Percentiles rank a stretch among this genome's conserved stretches.
phyloP scores from a whole-genome alignment of 257 asterid genomes.

The Knoxia roxburghii region DNA sequence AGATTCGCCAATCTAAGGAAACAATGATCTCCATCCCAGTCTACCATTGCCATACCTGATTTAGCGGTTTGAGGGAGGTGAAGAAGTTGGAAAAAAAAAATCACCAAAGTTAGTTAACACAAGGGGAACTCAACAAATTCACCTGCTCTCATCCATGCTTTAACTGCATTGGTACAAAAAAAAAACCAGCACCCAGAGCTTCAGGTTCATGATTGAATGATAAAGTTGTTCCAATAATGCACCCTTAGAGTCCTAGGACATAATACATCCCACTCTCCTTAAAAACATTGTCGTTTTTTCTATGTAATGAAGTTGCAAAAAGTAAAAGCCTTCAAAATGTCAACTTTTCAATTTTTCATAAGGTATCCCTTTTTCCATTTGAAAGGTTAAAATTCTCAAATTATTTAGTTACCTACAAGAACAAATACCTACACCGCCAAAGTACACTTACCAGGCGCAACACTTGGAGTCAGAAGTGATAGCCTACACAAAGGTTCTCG shows the following conservation, averaged over 20 bases:
- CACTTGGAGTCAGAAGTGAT: constrained; percentile 51
- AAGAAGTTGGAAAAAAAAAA: background rate
- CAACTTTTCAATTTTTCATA: background rate
- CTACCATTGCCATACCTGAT: constrained; percentile 52
- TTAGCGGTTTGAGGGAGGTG: constrained; percentile 2
- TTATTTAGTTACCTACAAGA: background rate
- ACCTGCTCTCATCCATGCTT: background rate
- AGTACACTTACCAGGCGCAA: constrained; percentile 51
- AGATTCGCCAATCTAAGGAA: constrained; percentile 66
- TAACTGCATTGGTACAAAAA: background rate
- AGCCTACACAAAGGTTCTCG: constrained; percentile 46
- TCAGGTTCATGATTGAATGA: background rate
- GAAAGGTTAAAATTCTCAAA: background rate
- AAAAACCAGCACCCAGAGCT: background rate
- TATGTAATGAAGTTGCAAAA: background rate
- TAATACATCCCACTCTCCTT: background rate
- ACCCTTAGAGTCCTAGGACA: background rate
- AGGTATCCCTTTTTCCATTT: background rate
- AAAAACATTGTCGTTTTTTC: background rate
- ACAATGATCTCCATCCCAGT: constrained; percentile 53
- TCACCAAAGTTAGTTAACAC: background rate
- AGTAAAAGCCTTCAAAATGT: background rate
- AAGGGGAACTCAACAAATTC: too few species aligned
- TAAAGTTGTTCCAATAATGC: background rate
- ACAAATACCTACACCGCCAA: background rate